Evolutionary conservation across 1,284 basidiomycete genomes (phyloP).

Genomic region (Pseudozyma tsukubaensis): DNA sequence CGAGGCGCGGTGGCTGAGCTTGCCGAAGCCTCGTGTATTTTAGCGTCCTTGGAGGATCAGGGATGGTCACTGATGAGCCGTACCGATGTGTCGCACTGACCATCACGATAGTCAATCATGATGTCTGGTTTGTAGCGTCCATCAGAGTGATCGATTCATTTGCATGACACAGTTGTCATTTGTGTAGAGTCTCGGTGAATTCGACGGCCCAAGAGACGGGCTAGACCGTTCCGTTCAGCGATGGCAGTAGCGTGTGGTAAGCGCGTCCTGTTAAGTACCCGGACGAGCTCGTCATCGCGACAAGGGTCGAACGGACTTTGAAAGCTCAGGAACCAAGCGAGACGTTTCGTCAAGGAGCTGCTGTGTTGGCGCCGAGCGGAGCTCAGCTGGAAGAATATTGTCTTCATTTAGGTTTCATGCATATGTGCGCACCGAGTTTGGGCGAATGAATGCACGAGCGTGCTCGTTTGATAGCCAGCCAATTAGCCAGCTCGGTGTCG

Average conservation of each 20-base stretch:
- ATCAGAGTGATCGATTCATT: too few relatives aligned
- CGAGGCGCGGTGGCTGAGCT: not conserved
- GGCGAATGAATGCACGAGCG: too few relatives aligned
- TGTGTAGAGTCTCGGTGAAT: not conserved
- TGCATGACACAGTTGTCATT: too few relatives aligned
- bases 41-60: too few relatives aligned
- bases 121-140: too few relatives aligned
- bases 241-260: not conserved
- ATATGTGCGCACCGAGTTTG: not conserved
- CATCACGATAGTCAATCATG: too few relatives aligned
- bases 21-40: not conserved
- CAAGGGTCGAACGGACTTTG: constrained; percentile 23
- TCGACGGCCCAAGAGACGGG: not conserved
- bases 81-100: not conserved
- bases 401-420: not conserved
- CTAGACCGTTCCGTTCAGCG: constrained; percentile 1
- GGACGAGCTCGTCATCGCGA: not conserved
- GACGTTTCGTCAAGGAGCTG: not conserved
- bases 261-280: constrained; percentile 14
- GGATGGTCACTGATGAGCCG: too few relatives aligned
- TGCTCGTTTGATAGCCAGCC: too few relatives aligned
- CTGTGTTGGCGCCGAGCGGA: constrained; percentile 2
- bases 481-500: too few relatives aligned
- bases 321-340: constrained; percentile 5
- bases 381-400: not conserved